A percentile compares a stretch with the other conserved stretches of the same genome.
phyloP scores from a whole-genome alignment of 352 stramenopile genomes.

The Blastocystis sp. region DNA sequence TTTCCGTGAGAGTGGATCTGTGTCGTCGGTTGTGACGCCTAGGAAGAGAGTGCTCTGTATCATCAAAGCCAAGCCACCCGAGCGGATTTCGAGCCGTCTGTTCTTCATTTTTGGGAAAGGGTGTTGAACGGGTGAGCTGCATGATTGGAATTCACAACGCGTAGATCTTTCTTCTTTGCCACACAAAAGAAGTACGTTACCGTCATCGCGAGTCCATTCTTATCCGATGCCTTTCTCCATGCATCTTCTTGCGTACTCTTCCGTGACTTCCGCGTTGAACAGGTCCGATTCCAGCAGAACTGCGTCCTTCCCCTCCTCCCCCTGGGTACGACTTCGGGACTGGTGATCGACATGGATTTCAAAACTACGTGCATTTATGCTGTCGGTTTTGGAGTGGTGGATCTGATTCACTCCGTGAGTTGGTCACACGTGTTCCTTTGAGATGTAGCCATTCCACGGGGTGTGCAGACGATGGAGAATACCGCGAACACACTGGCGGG shows the following conservation, averaged over 20 bases:
- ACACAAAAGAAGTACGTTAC: constrained; percentile 3
- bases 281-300: background rate
- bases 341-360: constrained; percentile 16
- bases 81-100: background rate
- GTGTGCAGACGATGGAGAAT: background rate
- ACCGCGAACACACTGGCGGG: background rate
- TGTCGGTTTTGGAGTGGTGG: constrained; percentile 1
- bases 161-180: constrained; percentile 18
- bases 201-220: background rate
- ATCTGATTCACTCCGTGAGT: constrained; percentile 15
- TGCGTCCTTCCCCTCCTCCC: constrained; percentile 14
- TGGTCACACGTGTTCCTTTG: background rate
- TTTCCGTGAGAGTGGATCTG: background rate
- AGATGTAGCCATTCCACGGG: background rate
- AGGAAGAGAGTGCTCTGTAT: background rate
- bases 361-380: background rate
- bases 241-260: background rate
- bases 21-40: background rate
- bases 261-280: background rate
- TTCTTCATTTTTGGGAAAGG: constrained; percentile 32
- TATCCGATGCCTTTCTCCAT: constrained; percentile 17
- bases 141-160: background rate
- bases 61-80: background rate
- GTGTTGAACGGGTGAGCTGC: background rate
- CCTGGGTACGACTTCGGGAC: constrained; percentile 20